Conservation (phyloP, 2,329 filamentous ascomycete genomes). For the Ceratocystis smalleyi region DNA sequence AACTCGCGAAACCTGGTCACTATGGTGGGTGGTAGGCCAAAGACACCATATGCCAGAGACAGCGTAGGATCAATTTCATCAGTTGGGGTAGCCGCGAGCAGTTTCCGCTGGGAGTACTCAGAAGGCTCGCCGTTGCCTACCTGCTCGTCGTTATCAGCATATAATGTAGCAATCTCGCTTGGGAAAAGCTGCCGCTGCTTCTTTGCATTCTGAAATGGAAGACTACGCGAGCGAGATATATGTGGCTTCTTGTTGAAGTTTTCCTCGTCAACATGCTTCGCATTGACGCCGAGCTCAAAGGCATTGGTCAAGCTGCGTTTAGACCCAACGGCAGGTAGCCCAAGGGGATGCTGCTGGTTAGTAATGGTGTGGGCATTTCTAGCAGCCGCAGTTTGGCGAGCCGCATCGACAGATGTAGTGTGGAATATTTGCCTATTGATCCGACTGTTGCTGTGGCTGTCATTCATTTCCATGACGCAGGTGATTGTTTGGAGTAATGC, state of each 20-base stretch:
- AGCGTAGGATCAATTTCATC: conserved; percentile 38
- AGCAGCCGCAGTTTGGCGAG: background rate
- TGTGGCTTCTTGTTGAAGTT: conserved; percentile 5
- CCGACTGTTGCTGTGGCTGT: background rate
- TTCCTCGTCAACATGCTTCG: background rate
- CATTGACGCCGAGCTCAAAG: conserved; percentile 6
- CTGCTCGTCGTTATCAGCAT: conserved; percentile 10
- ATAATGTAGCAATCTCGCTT: conserved; percentile 32
- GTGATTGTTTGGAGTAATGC: no score
- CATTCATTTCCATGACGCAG: background rate
- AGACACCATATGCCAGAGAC: conserved; percentile 45
- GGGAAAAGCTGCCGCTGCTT: conserved; percentile 24
- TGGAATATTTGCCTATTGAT: conserved; percentile 10
- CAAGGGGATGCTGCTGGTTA: background rate
- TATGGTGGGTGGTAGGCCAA: conserved; percentile 44
- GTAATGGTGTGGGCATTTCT: background rate
- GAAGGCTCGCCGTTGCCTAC: conserved; percentile 22
- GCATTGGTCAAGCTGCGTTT: conserved; percentile 13
- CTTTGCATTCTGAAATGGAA: background rate
- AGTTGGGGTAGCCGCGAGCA: conserved; percentile 38
- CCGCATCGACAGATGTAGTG: conserved; percentile 13
- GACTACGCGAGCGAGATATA: background rate
- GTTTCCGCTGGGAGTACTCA: conserved; percentile 42
- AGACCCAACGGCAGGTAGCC: conserved; percentile 4
- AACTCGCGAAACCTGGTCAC: conserved; percentile 48